Conservation (phyloP, 805 yeast genomes). For the Danielia reshetovae region DNA sequence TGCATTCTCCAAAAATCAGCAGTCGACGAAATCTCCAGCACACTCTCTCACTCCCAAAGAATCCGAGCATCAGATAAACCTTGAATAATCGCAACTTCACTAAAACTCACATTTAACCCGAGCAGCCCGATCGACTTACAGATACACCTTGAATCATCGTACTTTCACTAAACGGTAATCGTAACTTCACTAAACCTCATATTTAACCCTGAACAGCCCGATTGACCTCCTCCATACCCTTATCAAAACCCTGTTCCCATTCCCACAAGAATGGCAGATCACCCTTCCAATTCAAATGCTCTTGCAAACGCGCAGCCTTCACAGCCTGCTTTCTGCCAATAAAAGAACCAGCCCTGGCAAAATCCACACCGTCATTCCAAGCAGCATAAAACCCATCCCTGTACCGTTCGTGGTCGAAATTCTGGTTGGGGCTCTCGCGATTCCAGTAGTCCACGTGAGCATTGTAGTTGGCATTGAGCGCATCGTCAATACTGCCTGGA, state of each 20-base stretch:
- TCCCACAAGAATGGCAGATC: constrained; percentile 67
- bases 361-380: constrained; percentile 68
- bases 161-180: too few species aligned
- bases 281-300: constrained; percentile 60
- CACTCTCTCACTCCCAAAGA: too few species aligned
- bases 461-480: constrained; percentile 30
- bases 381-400: constrained; percentile 75
- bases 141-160: too few species aligned
- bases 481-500: constrained; percentile 30
- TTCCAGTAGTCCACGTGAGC: constrained; percentile 71
- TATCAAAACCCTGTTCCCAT: constrained; percentile 81
- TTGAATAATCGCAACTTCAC: too few species aligned
- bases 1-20: too few species aligned
- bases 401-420: constrained; percentile 78
- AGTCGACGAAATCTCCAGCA: too few species aligned
- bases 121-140: too few species aligned
- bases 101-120: too few species aligned
- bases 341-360: constrained; percentile 63
- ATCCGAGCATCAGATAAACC: too few species aligned
- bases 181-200: too few species aligned
- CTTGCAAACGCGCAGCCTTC: constrained; percentile 51
- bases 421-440: constrained; percentile 47
- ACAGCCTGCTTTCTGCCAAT: constrained; percentile 66
- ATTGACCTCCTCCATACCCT: constrained; percentile 53
- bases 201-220: too few species aligned